phyloP scores from a whole-genome alignment of 2,329 filamentous ascomycete genomes.

The Aspergillus ochraceus region DNA sequence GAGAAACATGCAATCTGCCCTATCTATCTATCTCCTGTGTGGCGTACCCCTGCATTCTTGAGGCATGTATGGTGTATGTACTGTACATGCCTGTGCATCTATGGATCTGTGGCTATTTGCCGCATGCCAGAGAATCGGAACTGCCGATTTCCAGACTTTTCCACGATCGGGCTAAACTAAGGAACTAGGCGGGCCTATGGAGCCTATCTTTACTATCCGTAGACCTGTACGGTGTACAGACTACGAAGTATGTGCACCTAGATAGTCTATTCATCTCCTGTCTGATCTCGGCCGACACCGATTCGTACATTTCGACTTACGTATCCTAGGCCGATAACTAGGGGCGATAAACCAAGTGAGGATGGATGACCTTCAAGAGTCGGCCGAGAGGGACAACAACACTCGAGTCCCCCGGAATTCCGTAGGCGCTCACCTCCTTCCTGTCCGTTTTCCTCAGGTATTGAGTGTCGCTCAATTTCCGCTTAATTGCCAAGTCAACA shows the following conservation, averaged over 20 bases:
- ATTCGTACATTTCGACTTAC: neutral
- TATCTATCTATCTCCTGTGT: neutral
- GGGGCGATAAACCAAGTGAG: neutral
- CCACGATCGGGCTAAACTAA: neutral
- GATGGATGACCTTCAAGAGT: neutral
- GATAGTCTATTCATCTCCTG: neutral
- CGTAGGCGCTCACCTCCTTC: neutral
- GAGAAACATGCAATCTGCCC: neutral
- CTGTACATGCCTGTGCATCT: neutral
- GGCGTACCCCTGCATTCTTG: neutral
- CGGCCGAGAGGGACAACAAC: neutral
- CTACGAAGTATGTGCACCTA: no score
- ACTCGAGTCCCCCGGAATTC: neutral
- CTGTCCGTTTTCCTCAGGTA: neutral
- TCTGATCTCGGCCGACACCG: neutral
- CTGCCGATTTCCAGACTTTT: neutral
- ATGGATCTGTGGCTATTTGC: neutral
- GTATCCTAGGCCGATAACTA: neutral
- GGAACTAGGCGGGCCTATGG: no score
- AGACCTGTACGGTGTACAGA: no score
- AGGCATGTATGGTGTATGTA: neutral
- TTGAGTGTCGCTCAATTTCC: slow-evolving; percentile 10
- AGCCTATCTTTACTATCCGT: no score
- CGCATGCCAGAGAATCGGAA: neutral
- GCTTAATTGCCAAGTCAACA: neutral